Percentiles rank a stretch among this genome's conserved stretches.
These are phyloP conservation scores for Endotrypanum monterogeii DNA, from an alignment of 208 protist species.

Conservation along the genomic window DNA sequence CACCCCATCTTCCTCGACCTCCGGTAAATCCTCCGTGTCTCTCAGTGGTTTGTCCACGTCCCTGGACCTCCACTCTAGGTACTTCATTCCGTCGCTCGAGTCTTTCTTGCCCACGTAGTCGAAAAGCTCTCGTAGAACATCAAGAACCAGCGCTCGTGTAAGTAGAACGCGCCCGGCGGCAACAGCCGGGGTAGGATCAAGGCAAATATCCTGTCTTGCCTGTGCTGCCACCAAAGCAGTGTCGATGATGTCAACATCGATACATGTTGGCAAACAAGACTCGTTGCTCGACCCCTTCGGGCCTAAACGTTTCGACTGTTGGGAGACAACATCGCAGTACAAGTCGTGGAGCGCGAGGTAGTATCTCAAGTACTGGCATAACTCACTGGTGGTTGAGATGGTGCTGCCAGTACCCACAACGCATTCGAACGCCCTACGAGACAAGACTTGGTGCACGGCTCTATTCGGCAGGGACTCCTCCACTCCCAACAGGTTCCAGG, in stretches of 20 bases:
- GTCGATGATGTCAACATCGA: constrained; percentile 14
- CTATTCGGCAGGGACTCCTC: constrained; percentile 30
- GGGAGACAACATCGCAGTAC: constrained; percentile 34
- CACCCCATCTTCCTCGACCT: constrained; percentile 15
- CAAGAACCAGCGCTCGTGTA: background rate
- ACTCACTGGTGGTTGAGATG: constrained; percentile 13
- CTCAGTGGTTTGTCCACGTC: too few relatives aligned
- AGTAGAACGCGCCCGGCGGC: background rate
- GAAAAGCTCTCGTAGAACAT: constrained; percentile 7
- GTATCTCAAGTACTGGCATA: constrained; percentile 33
- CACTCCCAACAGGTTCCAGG: constrained; percentile 37
- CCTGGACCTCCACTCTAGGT: constrained; percentile 20
- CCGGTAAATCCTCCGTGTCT: background rate
- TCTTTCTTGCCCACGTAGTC: background rate
- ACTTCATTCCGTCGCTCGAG: background rate
- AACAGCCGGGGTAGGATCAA: background rate
- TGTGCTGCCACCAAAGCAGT: constrained; percentile 2
- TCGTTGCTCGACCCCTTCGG: constrained; percentile 7
- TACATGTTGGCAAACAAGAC: constrained; percentile 9
- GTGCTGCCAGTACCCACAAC: constrained; percentile 13
- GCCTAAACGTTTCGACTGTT: constrained; percentile 9
- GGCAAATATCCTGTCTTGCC: constrained; percentile 2
- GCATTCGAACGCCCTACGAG: constrained; percentile 30
- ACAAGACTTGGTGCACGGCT: constrained; percentile 37
- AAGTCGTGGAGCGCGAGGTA: constrained; percentile 39